Evolutionary conservation across 257 asterid genomes (phyloP).

Genomic region (Prunella vulgaris): DNA sequence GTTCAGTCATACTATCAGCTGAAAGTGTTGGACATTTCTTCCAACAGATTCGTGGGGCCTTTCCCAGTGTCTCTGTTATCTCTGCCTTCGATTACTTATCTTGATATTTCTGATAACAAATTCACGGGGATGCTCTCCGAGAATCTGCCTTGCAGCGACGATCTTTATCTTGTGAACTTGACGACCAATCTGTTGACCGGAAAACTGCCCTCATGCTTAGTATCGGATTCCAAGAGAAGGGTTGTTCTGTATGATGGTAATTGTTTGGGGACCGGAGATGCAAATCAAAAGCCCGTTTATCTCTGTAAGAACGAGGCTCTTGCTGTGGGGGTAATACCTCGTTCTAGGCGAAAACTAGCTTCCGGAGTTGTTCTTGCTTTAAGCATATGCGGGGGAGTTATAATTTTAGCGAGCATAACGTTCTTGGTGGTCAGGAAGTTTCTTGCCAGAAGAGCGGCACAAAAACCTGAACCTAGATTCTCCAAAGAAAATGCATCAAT

Average conservation of each 20-base stretch:
- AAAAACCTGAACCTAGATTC: slow-evolving; percentile 32
- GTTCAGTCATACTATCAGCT: slow-evolving; percentile 59
- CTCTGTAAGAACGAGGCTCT: slow-evolving; percentile 69
- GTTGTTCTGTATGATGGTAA: slow-evolving; percentile 46
- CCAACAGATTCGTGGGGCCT: slow-evolving; percentile 76
- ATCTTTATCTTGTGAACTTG: slow-evolving; percentile 60
- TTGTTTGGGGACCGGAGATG: slow-evolving; percentile 49
- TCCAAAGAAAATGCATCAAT: slow-evolving; percentile 45
- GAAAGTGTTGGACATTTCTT: slow-evolving; percentile 53
- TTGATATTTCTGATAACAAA: slow-evolving; percentile 58
- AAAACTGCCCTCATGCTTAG: slow-evolving; percentile 57
- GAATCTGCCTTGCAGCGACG: slow-evolving; percentile 42
- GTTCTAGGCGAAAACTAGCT: slow-evolving; percentile 36
- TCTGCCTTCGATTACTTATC: slow-evolving; percentile 50
- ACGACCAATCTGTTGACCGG: slow-evolving; percentile 75
- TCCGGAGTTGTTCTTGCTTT: slow-evolving; percentile 38
- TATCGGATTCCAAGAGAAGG: slow-evolving; percentile 28
- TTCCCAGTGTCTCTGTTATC: slow-evolving; percentile 65
- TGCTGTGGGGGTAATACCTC: slow-evolving; percentile 81
- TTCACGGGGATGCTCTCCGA: slow-evolving; percentile 74
- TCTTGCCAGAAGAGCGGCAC: slow-evolving; percentile 33
- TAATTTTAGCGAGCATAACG: slow-evolving; percentile 34
- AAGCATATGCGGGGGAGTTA: slow-evolving; percentile 49
- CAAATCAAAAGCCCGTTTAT: slow-evolving; percentile 52
- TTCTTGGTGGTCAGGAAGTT: slow-evolving; percentile 38